Evolutionary conservation across 148 eudicot genomes (phyloP), one percentile per base, ranked within the genome.

Genomic region (Rhododendron vialii): DNA sequence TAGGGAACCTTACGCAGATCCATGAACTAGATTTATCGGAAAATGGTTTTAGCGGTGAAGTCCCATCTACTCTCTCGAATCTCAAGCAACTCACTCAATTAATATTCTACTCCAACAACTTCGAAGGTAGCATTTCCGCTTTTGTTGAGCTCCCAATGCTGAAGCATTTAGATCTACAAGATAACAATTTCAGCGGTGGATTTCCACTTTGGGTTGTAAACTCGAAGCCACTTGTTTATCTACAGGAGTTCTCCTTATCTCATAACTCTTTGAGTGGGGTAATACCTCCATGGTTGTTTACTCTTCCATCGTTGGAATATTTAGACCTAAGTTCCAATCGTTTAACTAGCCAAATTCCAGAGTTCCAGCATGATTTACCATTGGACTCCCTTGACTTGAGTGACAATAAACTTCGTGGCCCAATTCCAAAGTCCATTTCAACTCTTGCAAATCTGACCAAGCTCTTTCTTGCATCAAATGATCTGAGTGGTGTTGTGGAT

Each of bases 271-370:
- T 89, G n/a, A 83, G 15, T 51, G 89, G 91, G 28, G 55, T 50
- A 57, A 74, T 89, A 61, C 89, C 91, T 17, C 30, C 87, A 18
- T 82, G 88, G 89, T 26, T 87, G 57, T 89, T 87, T 57, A 30
- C 83, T 79, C 82, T 82, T 15, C 85, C 88, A 14, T 83, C 83
- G 2, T 78, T 83, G 55, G 1, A n/a, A 9, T 1, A 0, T 2
- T 9, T 87, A 43, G 15, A 57, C 78, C 75, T 89, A 8, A 4
- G 71, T 0, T 48, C 18, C 36, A 86, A 85, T 55, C 71, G 76
- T 41, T 89, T n/a, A 63, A 73, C 71, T 89, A 90, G 41, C 5
- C 81, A 38, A 26, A 88, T 11, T 30, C 83, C 81, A 20, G 81
- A 78, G n/a, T 47, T 22, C 24, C 7, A 78, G 4, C 73, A 65